phyloP scores from a whole-genome alignment of 2,329 filamentous ascomycete genomes.

The Plectosphaerella plurivora region DNA sequence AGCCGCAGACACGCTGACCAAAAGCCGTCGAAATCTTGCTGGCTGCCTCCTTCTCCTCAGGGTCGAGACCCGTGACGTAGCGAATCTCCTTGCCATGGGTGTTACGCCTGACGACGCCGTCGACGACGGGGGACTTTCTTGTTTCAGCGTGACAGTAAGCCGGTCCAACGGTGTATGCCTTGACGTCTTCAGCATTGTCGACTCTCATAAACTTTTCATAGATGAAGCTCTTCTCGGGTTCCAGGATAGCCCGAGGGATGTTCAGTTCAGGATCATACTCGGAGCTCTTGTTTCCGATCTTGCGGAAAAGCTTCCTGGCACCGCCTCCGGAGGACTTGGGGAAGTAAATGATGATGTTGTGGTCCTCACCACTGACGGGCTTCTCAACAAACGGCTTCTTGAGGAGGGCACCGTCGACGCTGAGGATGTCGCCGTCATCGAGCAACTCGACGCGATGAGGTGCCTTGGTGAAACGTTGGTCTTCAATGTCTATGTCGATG shows the following conservation, averaged over 20 bases:
- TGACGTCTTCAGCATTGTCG: constrained; percentile 96
- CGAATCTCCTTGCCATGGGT: constrained; percentile 96
- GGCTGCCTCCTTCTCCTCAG: constrained; percentile 80
- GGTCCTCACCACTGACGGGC: constrained; percentile 95
- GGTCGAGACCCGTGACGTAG: constrained; percentile 81
- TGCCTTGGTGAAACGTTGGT: constrained; percentile 48
- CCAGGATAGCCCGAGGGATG: constrained; percentile 75
- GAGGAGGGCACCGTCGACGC: constrained; percentile 77
- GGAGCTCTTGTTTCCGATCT: constrained; percentile 98
- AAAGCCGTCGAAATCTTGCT: constrained; percentile 87
- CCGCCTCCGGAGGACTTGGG: constrained; percentile 82
- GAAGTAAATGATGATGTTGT: constrained; percentile 98
- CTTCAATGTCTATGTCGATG: constrained; percentile 62
- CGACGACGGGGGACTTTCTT: constrained; percentile 93
- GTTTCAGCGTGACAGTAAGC: constrained; percentile 96
- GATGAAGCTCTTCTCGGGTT: constrained; percentile 79
- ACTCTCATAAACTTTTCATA: constrained; percentile 97
- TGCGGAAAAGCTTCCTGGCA: constrained; percentile 87
- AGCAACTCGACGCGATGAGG: constrained; percentile 74
- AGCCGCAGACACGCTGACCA: constrained; percentile 92
- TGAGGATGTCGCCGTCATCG: constrained; percentile 84
- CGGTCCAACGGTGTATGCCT: constrained; percentile 94
- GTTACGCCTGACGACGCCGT: constrained; percentile 91
- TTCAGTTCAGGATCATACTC: constrained; percentile 79
- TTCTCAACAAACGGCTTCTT: constrained; percentile 98